phyloP scores from a whole-genome alignment of 305 asterid species.

The Fraxinus sp. region DNA sequence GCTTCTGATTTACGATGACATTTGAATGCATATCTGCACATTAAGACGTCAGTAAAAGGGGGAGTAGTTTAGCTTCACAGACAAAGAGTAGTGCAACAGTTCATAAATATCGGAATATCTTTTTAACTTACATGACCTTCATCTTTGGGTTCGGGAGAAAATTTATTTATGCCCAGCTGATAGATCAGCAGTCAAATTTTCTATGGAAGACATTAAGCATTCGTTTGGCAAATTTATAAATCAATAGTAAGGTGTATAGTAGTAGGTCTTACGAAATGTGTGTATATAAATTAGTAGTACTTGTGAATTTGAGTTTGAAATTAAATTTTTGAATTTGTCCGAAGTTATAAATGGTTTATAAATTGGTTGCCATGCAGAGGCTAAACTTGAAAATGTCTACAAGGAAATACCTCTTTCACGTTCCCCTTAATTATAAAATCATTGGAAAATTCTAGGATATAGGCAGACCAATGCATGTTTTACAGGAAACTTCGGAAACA shows the following conservation, averaged over 20 bases:
- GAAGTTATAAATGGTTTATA: background rate
- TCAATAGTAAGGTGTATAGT: background rate
- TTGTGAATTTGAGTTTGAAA: background rate
- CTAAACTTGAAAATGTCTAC: background rate
- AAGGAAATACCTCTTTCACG: background rate
- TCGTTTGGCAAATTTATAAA: background rate
- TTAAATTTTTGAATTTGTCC: background rate
- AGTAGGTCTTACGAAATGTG: background rate
- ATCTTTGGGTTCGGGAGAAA: background rate
- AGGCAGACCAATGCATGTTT: background rate
- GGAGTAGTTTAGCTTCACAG: background rate
- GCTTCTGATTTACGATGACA: constrained; percentile 96
- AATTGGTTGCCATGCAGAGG: background rate
- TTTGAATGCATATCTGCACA: constrained; percentile 84
- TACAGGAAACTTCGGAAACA: background rate
- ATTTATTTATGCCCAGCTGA: background rate
- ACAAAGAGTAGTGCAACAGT: background rate
- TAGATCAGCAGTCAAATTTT: background rate
- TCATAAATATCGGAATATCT: background rate
- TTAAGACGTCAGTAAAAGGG: constrained; percentile 9
- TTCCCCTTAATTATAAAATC: background rate
- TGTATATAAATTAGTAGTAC: no score
- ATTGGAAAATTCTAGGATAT: background rate
- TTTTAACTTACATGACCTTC: background rate
- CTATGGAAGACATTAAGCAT: background rate